Conservation (phyloP, 1,139 yeast species). For the Candida sp. region DNA sequence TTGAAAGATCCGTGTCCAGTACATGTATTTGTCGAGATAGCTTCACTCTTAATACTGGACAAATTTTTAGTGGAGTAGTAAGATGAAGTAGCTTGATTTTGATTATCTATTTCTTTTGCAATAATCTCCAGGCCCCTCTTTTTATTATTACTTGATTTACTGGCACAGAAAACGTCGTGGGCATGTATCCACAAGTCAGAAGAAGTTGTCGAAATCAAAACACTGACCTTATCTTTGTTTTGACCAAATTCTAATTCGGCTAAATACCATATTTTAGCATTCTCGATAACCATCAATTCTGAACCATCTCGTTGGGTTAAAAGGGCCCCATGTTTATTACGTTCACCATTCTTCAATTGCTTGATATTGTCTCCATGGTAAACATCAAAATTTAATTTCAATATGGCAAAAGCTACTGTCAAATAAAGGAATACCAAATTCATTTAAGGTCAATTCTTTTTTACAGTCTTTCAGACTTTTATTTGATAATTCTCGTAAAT, state of each 20-base stretch:
- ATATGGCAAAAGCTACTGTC: neutral
- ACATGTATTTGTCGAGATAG: slow-evolving; percentile 14
- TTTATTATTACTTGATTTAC: neutral
- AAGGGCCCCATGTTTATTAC: neutral
- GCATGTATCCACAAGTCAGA: slow-evolving; percentile 39
- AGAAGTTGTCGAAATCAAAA: slow-evolving; percentile 41
- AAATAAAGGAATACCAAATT: neutral
- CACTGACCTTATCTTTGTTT: slow-evolving; percentile 20
- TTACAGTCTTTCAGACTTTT: too few species aligned
- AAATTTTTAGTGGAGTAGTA: neutral
- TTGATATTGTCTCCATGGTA: neutral
- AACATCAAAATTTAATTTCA: neutral
- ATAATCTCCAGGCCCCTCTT: too few species aligned
- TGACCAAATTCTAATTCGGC: slow-evolving; percentile 37
- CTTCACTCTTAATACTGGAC: neutral
- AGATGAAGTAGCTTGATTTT: neutral
- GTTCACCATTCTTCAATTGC: neutral
- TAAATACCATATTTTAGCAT: slow-evolving; percentile 9
- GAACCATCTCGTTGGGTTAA: neutral
- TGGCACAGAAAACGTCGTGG: neutral
- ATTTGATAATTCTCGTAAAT: too few species aligned
- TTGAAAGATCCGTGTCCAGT: slow-evolving; percentile 8
- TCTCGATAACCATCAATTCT: neutral
- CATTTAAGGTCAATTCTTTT: too few species aligned
- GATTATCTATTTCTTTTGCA: slow-evolving; percentile 3